A percentile compares a stretch with the other conserved stretches of the same genome.
Evolutionary conservation across 495 filamentous ascomycete species (phyloP).

Genomic region (Copromyces sp.): DNA sequence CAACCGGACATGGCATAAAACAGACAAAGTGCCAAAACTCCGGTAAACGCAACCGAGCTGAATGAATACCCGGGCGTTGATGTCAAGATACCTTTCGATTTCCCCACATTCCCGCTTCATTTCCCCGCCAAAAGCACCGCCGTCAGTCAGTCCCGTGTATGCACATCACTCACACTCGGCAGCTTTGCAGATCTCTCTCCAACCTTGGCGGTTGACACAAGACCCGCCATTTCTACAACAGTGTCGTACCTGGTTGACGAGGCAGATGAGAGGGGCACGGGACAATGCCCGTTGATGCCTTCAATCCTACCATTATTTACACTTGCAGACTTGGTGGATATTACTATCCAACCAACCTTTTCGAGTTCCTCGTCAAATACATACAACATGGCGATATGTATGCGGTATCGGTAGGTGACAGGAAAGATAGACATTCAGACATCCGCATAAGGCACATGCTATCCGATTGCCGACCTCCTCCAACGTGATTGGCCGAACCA

Average conservation of each 20-base stretch:
- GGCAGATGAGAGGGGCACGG: neutral
- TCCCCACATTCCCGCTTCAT: neutral
- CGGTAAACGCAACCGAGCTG: neutral
- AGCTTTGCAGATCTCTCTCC: neutral
- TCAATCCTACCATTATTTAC: neutral
- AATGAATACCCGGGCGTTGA: too few relatives aligned
- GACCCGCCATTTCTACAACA: neutral
- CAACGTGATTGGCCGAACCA: neutral
- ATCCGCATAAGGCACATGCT: neutral
- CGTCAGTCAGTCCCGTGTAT: neutral
- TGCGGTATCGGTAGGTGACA: too few relatives aligned
- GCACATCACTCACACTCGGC: neutral
- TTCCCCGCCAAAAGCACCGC: neutral
- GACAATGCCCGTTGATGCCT: neutral
- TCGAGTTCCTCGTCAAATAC: neutral
- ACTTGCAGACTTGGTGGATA: neutral
- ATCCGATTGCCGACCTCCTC: neutral
- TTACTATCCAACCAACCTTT: neutral
- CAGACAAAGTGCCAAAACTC: neutral
- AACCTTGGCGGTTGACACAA: neutral
- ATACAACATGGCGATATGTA: too few relatives aligned
- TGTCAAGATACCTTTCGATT: neutral
- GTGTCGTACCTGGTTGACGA: too few relatives aligned
- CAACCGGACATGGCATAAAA: neutral
- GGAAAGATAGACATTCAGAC: neutral